Conservation (phyloP, 495 filamentous ascomycete species). For the Entonaema liquescens region DNA sequence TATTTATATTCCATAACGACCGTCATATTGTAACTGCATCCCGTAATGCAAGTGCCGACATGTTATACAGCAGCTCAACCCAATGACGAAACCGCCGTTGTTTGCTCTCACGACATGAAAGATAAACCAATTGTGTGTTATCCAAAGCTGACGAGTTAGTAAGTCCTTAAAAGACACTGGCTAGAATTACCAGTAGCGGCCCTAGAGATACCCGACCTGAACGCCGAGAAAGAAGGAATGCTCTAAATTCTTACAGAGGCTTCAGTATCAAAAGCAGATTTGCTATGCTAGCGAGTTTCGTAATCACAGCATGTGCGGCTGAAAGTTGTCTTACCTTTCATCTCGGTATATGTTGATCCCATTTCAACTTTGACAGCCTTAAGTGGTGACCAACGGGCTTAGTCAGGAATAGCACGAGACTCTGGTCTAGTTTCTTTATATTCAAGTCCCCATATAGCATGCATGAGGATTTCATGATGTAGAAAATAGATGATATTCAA, state of each 20-base stretch:
- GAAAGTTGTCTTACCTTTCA: neutral
- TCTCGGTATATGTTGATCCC: neutral
- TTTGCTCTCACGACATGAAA: neutral
- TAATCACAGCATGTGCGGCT: neutral
- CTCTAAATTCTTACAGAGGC: neutral
- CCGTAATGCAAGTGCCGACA: neutral
- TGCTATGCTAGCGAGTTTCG: neutral
- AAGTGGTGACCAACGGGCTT: neutral
- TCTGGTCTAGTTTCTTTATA: neutral
- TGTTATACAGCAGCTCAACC: neutral
- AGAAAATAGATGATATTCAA: neutral
- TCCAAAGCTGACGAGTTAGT: neutral
- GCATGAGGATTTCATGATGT: neutral
- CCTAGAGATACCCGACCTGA: neutral
- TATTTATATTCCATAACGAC: neutral
- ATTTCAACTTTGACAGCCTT: neutral
- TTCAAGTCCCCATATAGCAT: neutral
- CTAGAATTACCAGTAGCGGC: neutral
- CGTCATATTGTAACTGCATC: neutral
- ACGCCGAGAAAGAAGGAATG: neutral
- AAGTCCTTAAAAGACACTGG: neutral
- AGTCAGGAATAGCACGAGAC: neutral
- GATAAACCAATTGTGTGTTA: neutral
- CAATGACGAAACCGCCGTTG: neutral
- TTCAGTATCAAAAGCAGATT: neutral